Evolutionary conservation across 2,329 filamentous ascomycete species (phyloP), one percentile per base, ranked within the genome.

Genomic region (Xylaria sp.): DNA sequence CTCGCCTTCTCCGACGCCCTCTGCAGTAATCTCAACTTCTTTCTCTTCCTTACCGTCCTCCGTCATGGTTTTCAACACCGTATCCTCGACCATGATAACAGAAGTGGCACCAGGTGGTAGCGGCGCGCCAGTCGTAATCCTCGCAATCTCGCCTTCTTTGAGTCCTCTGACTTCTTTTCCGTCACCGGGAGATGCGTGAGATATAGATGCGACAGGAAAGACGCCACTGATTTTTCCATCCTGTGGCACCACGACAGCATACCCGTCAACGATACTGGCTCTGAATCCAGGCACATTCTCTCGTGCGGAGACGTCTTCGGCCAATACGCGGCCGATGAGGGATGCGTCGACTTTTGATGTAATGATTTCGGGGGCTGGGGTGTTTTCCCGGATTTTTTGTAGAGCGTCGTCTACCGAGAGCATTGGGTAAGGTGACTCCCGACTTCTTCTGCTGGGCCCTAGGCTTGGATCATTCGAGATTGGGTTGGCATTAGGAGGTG

Each of bases 51-150:
- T 85, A 0, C 90, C 92, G 73, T 97, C 93, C 0, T 92, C 90
- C 0, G 93, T 96, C 79, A 88, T 89, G 1, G 87, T 90, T 68
- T 87, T 89, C 4, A 99, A 83, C 0, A 90, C 81, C 0, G 96
- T 99, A 76, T 97, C 96, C 81, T 99, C 96, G 0, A 99, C 96
- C 93, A 97, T 98, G 55, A 97, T 91, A 5, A 99, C 94, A 0
- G 95, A 91, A 30, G 93, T 97, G 1, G 96, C 93, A 0, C 94
- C 93, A 0, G 90, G 90, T 0, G 96, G 96, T 0, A 99, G 82
- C 12, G 96, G 95, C 6, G 96, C 96, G 0, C 96, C 96, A 0
- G 96, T 99, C 0, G 96, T 99, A 73, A 99, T 97, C 55, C 96
- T 87, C 0, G 95, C 91, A 61, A 98, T 90, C 71, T 94, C 86